phyloP scores from a whole-genome alignment of 1,284 basidiomycete species.

The Moesziomyces antarcticus region DNA sequence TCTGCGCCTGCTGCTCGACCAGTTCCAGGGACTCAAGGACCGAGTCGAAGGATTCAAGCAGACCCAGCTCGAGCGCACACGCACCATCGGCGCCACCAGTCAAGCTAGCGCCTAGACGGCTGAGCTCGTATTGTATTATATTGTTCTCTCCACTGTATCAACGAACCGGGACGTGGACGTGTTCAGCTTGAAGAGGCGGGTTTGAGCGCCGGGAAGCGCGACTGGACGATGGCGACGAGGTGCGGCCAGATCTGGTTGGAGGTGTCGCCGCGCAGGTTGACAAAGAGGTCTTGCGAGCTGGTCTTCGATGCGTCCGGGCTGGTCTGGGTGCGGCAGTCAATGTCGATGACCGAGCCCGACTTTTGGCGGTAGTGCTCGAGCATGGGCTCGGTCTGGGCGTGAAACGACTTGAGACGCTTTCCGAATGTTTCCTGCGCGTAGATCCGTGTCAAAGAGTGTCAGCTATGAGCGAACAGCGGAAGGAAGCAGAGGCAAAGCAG shows the following conservation, averaged over 20 bases:
- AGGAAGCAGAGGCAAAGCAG: neutral
- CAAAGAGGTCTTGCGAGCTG: conserved; percentile 69
- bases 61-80: conserved; percentile 1
- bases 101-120: neutral
- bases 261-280: conserved; percentile 81
- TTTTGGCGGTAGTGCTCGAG: conserved; percentile 79
- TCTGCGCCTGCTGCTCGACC: conserved; percentile 13
- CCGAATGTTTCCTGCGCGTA: conserved; percentile 75
- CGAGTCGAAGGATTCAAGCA: conserved; percentile 35
- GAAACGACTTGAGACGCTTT: conserved; percentile 83
- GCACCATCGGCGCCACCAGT: neutral
- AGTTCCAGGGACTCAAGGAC: conserved; percentile 33
- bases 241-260: conserved; percentile 94
- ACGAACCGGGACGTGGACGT: too few species aligned
- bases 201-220: conserved; percentile 32
- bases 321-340: conserved; percentile 24
- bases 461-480: too few species aligned
- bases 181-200: neutral
- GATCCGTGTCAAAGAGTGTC: neutral
- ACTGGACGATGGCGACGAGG: conserved; percentile 74
- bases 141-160: neutral
- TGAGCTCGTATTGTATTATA: neutral
- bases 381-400: conserved; percentile 86
- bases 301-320: neutral
- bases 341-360: conserved; percentile 66